Percentiles rank a stretch among this genome's conserved stretches.
phyloP scores from a whole-genome alignment of 1,284 basidiomycete species.

The Macrocybe sp. region DNA sequence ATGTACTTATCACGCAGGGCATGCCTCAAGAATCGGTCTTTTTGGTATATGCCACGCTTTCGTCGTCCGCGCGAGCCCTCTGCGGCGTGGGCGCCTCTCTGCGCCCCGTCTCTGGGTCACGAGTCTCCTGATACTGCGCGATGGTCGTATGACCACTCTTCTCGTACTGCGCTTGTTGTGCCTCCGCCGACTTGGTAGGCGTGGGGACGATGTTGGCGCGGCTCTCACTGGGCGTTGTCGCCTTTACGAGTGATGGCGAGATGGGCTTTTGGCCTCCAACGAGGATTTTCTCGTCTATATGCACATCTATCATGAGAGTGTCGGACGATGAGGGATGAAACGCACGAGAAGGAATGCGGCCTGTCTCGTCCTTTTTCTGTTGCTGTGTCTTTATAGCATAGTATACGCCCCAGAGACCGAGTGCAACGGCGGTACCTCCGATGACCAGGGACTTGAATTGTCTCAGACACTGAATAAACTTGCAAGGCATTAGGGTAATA shows the following conservation, averaged over 20 bases:
- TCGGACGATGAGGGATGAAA: neutral
- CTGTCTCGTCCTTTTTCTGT: slow-evolving; percentile 10
- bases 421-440: slow-evolving; percentile 11
- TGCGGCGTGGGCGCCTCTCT: slow-evolving; percentile 13
- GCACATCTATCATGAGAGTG: neutral
- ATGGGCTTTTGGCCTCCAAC: slow-evolving; percentile 10
- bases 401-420: slow-evolving; percentile 15
- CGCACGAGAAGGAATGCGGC: slow-evolving; percentile 14
- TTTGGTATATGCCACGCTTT: slow-evolving; percentile 11
- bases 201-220: slow-evolving; percentile 6
- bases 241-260: slow-evolving; percentile 12
- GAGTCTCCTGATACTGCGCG: slow-evolving; percentile 5
- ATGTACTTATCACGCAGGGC: too few species aligned
- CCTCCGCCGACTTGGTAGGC: slow-evolving; percentile 5
- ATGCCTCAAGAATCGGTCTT: slow-evolving; percentile 5
- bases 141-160: slow-evolving; percentile 6
- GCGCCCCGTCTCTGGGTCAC: slow-evolving; percentile 2
- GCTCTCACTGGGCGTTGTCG: slow-evolving; percentile 1
- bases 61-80: slow-evolving; percentile 8
- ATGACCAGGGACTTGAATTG: slow-evolving; percentile 9
- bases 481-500: neutral
- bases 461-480: too few species aligned
- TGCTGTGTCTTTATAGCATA: slow-evolving; percentile 13
- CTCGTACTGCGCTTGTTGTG: slow-evolving; percentile 6
- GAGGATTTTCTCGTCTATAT: neutral